Conservation (phyloP, 345 rosid species). For the Populus nigra region DNA sequence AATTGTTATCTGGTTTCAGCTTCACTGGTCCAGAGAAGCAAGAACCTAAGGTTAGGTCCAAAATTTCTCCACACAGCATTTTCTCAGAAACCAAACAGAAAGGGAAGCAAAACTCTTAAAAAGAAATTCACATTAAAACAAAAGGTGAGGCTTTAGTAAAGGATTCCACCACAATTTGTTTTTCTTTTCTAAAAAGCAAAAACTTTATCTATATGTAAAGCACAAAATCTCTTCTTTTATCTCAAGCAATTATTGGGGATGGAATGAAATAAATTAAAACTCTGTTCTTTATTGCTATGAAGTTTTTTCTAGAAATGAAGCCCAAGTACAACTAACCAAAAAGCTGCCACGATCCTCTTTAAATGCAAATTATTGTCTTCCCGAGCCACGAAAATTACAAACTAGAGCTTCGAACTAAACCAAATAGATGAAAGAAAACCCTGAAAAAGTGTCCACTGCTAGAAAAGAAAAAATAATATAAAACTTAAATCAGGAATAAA, state of each 20-base stretch:
- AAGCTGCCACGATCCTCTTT: neutral
- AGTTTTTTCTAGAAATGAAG: neutral
- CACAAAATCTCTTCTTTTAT: neutral
- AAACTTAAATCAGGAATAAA: neutral
- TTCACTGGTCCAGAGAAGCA: neutral
- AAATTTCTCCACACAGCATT: neutral
- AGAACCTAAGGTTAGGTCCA: neutral
- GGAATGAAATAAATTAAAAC: neutral
- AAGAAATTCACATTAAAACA: neutral
- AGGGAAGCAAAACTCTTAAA: neutral
- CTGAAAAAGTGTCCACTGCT: neutral
- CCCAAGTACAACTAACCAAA: neutral
- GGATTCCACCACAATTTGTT: neutral
- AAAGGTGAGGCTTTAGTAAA: neutral
- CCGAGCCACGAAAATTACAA: neutral
- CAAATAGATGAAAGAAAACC: neutral
- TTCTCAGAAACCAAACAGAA: neutral
- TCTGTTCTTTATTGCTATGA: neutral
- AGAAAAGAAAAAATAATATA: neutral
- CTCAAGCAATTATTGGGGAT: neutral
- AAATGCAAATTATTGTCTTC: neutral
- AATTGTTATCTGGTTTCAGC: neutral
- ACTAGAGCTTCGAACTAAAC: neutral
- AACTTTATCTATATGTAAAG: neutral
- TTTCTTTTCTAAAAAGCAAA: neutral